These are phyloP conservation scores for Phytophthora vignae DNA, from an alignment of 352 stramenopile species.

Conservation along the genomic window DNA sequence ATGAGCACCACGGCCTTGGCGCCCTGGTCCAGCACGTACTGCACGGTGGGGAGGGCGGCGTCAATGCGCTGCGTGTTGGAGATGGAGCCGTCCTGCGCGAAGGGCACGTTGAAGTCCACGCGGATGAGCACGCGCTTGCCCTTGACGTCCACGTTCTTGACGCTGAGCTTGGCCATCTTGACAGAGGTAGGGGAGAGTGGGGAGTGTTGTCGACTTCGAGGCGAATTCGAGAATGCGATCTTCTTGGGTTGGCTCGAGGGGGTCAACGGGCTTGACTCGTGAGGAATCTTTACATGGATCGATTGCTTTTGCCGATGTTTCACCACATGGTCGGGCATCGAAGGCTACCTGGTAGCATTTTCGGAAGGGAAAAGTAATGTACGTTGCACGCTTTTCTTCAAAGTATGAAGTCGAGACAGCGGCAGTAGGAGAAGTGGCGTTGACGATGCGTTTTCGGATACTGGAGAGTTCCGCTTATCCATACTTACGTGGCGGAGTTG, in stretches of 20 bases:
- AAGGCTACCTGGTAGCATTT: too few species aligned
- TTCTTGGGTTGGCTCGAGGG: background rate
- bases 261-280: background rate
- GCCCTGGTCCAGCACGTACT: constrained; percentile 97
- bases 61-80: constrained; percentile 99
- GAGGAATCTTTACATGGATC: constrained; percentile 20
- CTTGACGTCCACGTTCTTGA: constrained; percentile 95
- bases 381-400: too few species aligned
- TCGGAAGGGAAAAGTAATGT: too few species aligned
- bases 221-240: constrained; percentile 47
- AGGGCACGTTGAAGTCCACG: constrained; percentile 99
- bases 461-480: too few species aligned
- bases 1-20: constrained; percentile 98
- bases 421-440: too few species aligned
- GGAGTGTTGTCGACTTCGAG: constrained; percentile 21
- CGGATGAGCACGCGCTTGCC: constrained; percentile 99
- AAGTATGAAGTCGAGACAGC: too few species aligned
- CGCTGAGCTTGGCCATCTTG: constrained; percentile 87
- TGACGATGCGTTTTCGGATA: too few species aligned
- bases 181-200: background rate
- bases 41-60: constrained; percentile 95
- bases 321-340: too few species aligned
- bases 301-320: background rate
- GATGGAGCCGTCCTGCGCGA: constrained; percentile 93
- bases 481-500: too few species aligned